phyloP scores from a whole-genome alignment of 345 rosid genomes.

The Salix exigua region DNA sequence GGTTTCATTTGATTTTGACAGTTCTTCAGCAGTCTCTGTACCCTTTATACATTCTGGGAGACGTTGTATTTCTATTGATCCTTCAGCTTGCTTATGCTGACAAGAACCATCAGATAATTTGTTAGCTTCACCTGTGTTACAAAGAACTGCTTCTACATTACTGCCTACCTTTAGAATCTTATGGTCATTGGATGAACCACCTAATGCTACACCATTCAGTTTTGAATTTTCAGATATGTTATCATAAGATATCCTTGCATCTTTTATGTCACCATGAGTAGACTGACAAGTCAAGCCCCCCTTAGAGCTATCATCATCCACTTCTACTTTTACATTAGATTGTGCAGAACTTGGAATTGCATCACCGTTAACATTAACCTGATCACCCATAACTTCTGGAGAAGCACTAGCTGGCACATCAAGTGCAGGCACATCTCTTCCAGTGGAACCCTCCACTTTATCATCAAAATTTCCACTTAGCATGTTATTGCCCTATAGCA shows the following conservation, averaged over 20 bases:
- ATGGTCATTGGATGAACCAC: slow-evolving; percentile 35
- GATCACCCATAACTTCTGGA: slow-evolving; percentile 32
- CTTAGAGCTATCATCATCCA: slow-evolving; percentile 28
- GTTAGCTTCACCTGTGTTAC: slow-evolving; percentile 29
- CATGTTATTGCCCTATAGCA: slow-evolving; percentile 40
- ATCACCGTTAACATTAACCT: slow-evolving; percentile 24
- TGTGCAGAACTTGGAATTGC: slow-evolving; percentile 22
- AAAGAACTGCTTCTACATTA: slow-evolving; percentile 39
- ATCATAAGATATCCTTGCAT: slow-evolving; percentile 22
- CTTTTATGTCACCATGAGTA: slow-evolving; percentile 35
- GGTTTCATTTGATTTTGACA: slow-evolving; percentile 35
- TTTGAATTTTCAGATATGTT: slow-evolving; percentile 35
- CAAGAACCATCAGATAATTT: slow-evolving; percentile 25
- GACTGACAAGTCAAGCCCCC: slow-evolving; percentile 26
- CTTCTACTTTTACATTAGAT: slow-evolving; percentile 31
- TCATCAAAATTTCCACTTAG: slow-evolving; percentile 29
- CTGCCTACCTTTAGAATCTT: slow-evolving; percentile 35
- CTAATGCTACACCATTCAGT: slow-evolving; percentile 22
- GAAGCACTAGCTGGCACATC: slow-evolving; percentile 23
- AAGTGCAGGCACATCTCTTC: slow-evolving; percentile 30
- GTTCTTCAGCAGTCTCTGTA: slow-evolving; percentile 36
- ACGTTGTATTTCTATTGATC: slow-evolving; percentile 26
- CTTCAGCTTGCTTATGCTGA: slow-evolving; percentile 36
- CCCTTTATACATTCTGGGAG: slow-evolving; percentile 36
- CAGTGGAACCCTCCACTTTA: slow-evolving; percentile 29